Base-by-base conservation (phyloP, 352 stramenopile species). In the Phytophthora vignae region DNA sequence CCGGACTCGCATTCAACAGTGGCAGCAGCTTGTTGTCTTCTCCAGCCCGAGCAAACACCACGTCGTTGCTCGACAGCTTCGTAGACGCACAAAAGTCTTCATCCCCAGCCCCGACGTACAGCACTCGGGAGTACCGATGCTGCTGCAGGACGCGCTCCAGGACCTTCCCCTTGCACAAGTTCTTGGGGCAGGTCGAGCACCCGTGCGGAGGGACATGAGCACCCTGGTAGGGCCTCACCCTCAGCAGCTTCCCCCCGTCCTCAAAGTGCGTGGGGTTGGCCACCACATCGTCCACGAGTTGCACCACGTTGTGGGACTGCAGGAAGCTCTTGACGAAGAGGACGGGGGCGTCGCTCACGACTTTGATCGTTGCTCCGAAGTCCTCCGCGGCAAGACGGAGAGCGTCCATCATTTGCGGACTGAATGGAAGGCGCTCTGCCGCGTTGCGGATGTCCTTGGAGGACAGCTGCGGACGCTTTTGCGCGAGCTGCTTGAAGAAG, bases 121-220 rank as follows among this genome's bases (percentile, higher is more conserved):
- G 31, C 19, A 92, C 78, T 31, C 72, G 64, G 0, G 81, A 64
- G 55, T 74, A 86, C 49, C 53, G 29, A 42, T 75, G 57, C 10
- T 79, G 56, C 14, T 73, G 57, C 38, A 75, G 69, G 17, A 85
- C 67, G 11, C 69, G 52, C 21, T 89, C 60, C 27, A 92, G 9
- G n/a, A 90, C 80, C 3, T 42, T 36, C 1, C 84, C 85, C 73
- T 90, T 93, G 82, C 85, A 93, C 80, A 91, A 79, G 55, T 89
- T 89, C 22, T 55, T 21, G 22, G 79, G 78, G 55, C 85, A 93
- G 19, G 65, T 64, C 0, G 46, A 17, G 63, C 85, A 93, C 0
- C 66, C 77, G 60, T 90, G 83, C 25, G 78, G 78, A 11, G 65
- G 44, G 4, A 72, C 12, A n/a, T 82, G 62, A 0, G 58, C 14